Conservation (phyloP, 352 stramenopile genomes). For the Phytophthora colocasiae region DNA sequence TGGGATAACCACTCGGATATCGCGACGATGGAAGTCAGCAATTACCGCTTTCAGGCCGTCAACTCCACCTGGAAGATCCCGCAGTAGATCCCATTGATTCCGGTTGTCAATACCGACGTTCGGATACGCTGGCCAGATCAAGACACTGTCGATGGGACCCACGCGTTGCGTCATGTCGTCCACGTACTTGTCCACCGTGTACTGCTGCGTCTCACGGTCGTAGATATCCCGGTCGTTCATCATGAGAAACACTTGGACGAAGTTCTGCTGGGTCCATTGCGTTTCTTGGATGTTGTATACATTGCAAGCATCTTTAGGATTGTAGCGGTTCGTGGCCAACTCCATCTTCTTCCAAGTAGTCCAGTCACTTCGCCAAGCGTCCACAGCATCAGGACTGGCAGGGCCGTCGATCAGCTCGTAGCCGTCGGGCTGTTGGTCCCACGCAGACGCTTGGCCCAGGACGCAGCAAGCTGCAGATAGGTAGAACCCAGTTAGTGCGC, state of each 20-base stretch:
- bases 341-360: conserved; percentile 75
- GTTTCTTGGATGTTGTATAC: conserved; percentile 72
- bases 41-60: conserved; percentile 55
- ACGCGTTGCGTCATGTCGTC: conserved; percentile 57
- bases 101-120: conserved; percentile 85
- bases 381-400: conserved; percentile 32
- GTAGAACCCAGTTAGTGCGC: conserved; percentile 6
- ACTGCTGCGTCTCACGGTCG: conserved; percentile 65
- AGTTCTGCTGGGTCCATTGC: conserved; percentile 82
- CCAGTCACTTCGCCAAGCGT: conserved; percentile 70
- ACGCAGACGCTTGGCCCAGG: conserved; percentile 32
- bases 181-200: conserved; percentile 79
- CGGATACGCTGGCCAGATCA: conserved; percentile 85
- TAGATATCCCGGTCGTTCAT: conserved; percentile 82
- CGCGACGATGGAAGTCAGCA: conserved; percentile 62
- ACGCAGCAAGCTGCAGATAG: conserved; percentile 13
- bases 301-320: conserved; percentile 57
- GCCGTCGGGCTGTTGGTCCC: conserved; percentile 79
- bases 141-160: conserved; percentile 76
- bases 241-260: conserved; percentile 82
- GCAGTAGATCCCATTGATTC: conserved; percentile 83
- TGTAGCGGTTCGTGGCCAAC: conserved; percentile 69
- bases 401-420: conserved; percentile 86
- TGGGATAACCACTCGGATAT: conserved; percentile 74
- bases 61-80: conserved; percentile 64